A percentile compares a stretch with the other conserved stretches of the same genome.
Conservation (phyloP, 202 grass and related monocot genomes). For the Digitaria exilis region DNA sequence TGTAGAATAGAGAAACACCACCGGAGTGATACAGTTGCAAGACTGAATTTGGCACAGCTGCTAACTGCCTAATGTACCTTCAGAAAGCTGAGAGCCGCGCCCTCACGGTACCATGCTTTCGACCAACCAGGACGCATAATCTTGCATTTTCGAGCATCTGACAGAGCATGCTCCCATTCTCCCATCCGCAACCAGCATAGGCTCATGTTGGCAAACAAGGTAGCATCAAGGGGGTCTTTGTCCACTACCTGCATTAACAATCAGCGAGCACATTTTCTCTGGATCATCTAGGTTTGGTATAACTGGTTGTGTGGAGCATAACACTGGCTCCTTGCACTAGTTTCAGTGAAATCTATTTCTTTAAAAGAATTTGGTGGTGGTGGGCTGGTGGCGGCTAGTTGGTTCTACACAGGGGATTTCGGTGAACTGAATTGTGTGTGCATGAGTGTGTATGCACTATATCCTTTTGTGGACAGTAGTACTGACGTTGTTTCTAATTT, state of each 20-base stretch:
- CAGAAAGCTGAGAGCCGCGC: conserved; percentile 20
- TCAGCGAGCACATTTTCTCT: neutral
- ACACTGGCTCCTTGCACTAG: neutral
- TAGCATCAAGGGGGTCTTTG: conserved; percentile 31
- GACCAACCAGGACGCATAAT: conserved; percentile 18
- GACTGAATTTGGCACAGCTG: neutral
- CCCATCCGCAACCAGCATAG: conserved; percentile 49
- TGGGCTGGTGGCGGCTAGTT: neutral
- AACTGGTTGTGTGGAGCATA: neutral
- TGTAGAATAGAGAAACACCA: neutral
- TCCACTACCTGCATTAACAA: conserved; percentile 36
- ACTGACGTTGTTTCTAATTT: neutral
- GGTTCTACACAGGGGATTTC: neutral
- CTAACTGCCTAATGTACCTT: conserved; percentile 23
- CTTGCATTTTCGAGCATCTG: conserved; percentile 30
- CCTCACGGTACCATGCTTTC: conserved; percentile 45
- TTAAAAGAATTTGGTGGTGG: neutral
- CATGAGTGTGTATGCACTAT: neutral
- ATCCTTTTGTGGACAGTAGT: neutral
- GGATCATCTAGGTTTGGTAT: neutral
- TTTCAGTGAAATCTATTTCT: neutral
- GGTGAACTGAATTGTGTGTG: neutral
- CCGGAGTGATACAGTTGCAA: neutral
- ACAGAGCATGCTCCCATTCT: conserved; percentile 38
- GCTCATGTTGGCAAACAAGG: conserved; percentile 50